phyloP scores from a whole-genome alignment of 768 basidiomycete genomes.

The Suillus weaverae region DNA sequence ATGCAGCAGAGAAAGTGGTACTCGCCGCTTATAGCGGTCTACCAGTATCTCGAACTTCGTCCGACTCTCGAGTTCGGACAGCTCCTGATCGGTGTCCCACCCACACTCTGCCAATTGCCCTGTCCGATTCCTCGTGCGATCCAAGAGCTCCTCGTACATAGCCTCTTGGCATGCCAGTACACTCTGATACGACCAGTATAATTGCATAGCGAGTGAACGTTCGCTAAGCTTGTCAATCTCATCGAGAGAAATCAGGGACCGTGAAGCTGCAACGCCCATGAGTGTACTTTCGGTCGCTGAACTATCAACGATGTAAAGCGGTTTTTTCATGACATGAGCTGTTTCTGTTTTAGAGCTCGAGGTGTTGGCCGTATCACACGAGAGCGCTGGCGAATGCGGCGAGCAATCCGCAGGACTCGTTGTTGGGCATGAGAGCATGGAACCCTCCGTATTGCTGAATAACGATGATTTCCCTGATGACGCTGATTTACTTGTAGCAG shows the following conservation, averaged over 20 bases:
- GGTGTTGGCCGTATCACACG: background rate
- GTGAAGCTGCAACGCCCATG: constrained; percentile 31
- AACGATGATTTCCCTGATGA: constrained; percentile 36
- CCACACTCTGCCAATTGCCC: constrained; percentile 56
- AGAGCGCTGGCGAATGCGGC: constrained; percentile 12
- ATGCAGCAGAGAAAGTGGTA: constrained; percentile 6
- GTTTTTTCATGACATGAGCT: constrained; percentile 17
- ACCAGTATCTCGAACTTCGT: constrained; percentile 60
- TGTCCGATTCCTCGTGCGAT: constrained; percentile 57
- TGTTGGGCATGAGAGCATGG: constrained; percentile 24
- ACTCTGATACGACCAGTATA: constrained; percentile 60
- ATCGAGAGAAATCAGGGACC: constrained; percentile 40
- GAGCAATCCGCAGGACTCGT: constrained; percentile 22
- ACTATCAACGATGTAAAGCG: constrained; percentile 47
- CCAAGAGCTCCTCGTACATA: constrained; percentile 75
- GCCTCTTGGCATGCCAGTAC: constrained; percentile 70
- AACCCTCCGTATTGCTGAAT: constrained; percentile 31
- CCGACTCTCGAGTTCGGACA: constrained; percentile 55
- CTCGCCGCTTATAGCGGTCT: constrained; percentile 57
- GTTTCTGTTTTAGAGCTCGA: constrained; percentile 5
- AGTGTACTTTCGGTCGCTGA: constrained; percentile 45
- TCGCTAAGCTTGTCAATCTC: constrained; percentile 51
- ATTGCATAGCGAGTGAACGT: constrained; percentile 68
- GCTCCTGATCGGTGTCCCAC: constrained; percentile 71
- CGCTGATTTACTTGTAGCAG: constrained; percentile 28